Evolutionary conservation across 2,329 filamentous ascomycete species (phyloP).

Genomic region (Dactylellina haptotyla): DNA sequence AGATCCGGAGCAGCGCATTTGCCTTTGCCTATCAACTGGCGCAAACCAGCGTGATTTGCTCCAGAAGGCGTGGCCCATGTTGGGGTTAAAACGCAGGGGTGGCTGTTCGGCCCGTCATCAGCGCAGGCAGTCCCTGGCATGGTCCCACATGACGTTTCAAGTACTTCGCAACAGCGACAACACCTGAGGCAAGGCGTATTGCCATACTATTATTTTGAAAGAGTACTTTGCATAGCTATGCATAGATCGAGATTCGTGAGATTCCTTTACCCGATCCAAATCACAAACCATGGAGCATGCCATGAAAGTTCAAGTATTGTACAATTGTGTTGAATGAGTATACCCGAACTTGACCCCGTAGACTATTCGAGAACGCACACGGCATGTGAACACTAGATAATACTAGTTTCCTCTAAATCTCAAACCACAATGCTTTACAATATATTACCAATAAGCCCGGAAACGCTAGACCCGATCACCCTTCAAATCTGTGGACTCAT

Average conservation of each 20-base stretch:
- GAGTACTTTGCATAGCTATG: no score
- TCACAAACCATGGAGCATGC: no score
- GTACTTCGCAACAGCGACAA: slow-evolving; percentile 24
- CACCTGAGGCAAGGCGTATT: no score
- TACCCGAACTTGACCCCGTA: no score
- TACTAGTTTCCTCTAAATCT: no score
- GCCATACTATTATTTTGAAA: no score
- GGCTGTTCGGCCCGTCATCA: slow-evolving; percentile 53
- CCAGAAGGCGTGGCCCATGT: slow-evolving; percentile 17
- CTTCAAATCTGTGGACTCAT: neutral
- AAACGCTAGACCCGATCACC: slow-evolving; percentile 11
- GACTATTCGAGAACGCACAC: no score
- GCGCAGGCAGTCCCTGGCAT: slow-evolving; percentile 46
- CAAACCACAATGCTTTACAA: neutral
- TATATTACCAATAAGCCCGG: slow-evolving; percentile 17
- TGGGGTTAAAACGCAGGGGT: slow-evolving; percentile 50
- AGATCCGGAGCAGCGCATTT: slow-evolving; percentile 5
- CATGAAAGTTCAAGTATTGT: no score
- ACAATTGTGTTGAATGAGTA: no score
- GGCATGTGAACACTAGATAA: no score
- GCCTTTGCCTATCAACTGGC: slow-evolving; percentile 8
- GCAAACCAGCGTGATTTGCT: neutral
- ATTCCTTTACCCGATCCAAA: no score
- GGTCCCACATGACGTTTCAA: slow-evolving; percentile 51
- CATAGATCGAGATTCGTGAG: neutral